phyloP scores from a whole-genome alignment of 306 rosid species.

The Castanea sativa region DNA sequence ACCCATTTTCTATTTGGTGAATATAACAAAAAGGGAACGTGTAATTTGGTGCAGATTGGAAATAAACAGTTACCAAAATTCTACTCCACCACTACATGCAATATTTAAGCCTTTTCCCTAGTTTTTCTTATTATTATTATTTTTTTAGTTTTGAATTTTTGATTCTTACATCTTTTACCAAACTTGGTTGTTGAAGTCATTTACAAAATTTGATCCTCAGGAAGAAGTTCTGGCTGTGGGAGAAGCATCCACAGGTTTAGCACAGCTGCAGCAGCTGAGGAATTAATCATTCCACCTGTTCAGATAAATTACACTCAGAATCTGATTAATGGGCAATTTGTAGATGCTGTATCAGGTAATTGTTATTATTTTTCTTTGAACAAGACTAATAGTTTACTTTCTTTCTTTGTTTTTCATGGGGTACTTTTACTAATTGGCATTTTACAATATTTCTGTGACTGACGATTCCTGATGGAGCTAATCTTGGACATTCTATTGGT shows the following conservation, averaged over 20 bases:
- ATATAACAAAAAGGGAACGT: not conserved
- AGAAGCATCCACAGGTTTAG: conserved; percentile 42
- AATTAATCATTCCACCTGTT: conserved; percentile 66
- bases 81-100: not conserved
- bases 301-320: conserved; percentile 56
- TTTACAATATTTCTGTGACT: not conserved
- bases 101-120: not conserved
- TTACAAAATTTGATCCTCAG: conserved; percentile 32
- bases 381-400: not conserved
- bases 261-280: conserved; percentile 63
- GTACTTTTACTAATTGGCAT: not conserved
- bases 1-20: not conserved
- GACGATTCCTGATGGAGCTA: conserved; percentile 2
- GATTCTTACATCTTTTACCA: not conserved
- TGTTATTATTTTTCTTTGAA: not conserved
- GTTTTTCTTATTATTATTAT: not conserved
- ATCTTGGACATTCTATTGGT: conserved; percentile 13
- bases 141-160: not conserved
- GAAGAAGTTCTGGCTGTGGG: conserved; percentile 39
- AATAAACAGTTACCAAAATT: not conserved
- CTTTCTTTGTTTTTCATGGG: not conserved
- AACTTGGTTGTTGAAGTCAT: not conserved
- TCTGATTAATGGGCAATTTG: conserved; percentile 81
- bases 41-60: not conserved
- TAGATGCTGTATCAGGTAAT: conserved; percentile 82